Percentiles rank a stretch among this genome's conserved stretches.
Evolutionary conservation across 1,284 basidiomycete genomes (phyloP).

Genomic region (Ceratobasidium sp.): DNA sequence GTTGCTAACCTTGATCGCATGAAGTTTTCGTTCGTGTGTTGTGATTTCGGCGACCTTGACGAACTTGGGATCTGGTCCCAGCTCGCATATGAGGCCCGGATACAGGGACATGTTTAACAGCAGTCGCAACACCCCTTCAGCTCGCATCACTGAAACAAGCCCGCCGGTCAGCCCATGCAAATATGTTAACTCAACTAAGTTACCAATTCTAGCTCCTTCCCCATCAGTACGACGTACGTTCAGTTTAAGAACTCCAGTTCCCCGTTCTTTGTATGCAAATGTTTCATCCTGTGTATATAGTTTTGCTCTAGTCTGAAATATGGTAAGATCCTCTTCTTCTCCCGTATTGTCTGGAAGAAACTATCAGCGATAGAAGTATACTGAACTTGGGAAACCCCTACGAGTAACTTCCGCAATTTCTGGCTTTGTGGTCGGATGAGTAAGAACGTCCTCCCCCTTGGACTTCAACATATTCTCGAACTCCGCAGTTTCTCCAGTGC

Average conservation of each 20-base stretch:
- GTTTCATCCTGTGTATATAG: slow-evolving; percentile 74
- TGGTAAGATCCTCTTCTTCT: slow-evolving; percentile 89
- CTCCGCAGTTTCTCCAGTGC: neutral
- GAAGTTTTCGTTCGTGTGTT: slow-evolving; percentile 35
- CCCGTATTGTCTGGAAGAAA: slow-evolving; percentile 75
- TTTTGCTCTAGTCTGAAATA: slow-evolving; percentile 86
- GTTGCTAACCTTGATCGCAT: slow-evolving; percentile 43
- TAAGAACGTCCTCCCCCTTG: neutral
- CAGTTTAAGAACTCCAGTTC: slow-evolving; percentile 81
- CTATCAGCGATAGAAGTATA: neutral
- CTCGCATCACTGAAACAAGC: slow-evolving; percentile 82
- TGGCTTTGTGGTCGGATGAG: neutral
- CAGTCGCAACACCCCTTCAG: slow-evolving; percentile 87
- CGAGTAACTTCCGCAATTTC: slow-evolving; percentile 8
- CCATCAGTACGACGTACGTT: slow-evolving; percentile 77
- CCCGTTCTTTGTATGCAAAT: slow-evolving; percentile 86
- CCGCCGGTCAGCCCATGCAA: neutral
- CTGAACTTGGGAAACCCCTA: neutral
- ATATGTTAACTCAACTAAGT: slow-evolving; percentile 3
- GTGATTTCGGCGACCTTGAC: slow-evolving; percentile 42
- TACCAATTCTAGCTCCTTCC: slow-evolving; percentile 77
- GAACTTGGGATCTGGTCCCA: slow-evolving; percentile 71
- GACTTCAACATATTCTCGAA: slow-evolving; percentile 28
- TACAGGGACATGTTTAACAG: slow-evolving; percentile 88
- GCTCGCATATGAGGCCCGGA: slow-evolving; percentile 79